These are phyloP conservation scores for Tylopilus sp. DNA, from an alignment of 768 basidiomycete genomes.

Conservation along the genomic window DNA sequence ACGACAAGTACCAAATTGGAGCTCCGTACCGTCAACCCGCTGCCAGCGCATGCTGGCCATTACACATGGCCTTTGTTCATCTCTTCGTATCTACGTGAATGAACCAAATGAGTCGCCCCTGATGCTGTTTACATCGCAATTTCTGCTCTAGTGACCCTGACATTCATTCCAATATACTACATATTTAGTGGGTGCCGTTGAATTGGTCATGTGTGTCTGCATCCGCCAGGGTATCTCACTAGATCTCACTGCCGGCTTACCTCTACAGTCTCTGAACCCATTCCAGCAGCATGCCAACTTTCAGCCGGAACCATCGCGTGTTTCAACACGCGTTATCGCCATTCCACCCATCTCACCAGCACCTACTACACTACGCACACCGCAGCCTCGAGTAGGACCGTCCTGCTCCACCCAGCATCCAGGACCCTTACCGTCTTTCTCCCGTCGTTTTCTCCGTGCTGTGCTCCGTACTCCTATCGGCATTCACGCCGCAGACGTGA, in stretches of 20 bases:
- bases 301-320: constrained; percentile 2
- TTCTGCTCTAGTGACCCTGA: not conserved
- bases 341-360: not conserved
- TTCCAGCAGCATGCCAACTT: constrained; percentile 5
- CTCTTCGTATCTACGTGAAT: no score
- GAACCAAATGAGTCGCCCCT: no score
- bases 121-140: not conserved
- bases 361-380: constrained; percentile 1
- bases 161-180: not conserved
- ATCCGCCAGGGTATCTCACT: constrained; percentile 13
- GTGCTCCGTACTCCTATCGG: constrained; percentile 7
- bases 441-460: constrained; percentile 3
- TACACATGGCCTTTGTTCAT: no score
- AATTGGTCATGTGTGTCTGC: not conserved
- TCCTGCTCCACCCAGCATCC: not conserved
- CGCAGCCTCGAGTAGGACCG: not conserved
- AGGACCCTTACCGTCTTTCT: constrained; percentile 4
- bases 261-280: constrained; percentile 2
- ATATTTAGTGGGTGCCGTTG: not conserved
- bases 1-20: no score
- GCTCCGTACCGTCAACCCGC: no score
- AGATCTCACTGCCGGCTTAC: constrained; percentile 6
- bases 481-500: constrained; percentile 5
- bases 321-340: not conserved
- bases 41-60: no score